Evolutionary conservation across 2,329 filamentous ascomycete species (phyloP), one percentile per base, ranked within the genome.

Genomic region (Pseudogymnoascus sp.): DNA sequence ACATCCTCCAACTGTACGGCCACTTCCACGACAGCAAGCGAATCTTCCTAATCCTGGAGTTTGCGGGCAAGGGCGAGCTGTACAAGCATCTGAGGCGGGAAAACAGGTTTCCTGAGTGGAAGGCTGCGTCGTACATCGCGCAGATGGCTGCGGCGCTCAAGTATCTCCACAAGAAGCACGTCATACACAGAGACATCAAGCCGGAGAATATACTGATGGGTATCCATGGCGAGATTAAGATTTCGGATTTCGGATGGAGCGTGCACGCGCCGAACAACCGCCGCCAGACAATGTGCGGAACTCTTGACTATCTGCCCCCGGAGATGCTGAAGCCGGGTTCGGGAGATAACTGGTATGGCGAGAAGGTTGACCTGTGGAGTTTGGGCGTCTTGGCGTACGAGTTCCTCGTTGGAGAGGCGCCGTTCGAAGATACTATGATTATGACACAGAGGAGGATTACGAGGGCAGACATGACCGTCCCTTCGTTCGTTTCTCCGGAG

Each of bases 211-310:
- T 97, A 67, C 83, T 97, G 21, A 88, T 97, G 31, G 93, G 93
- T 12, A 92, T 97, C 64, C 93, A 97, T 73, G 95, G 93, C 68
- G 95, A 99, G 80, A 93, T 99, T 79, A 99, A 99, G 77, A 93
- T 99, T 72, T 96, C 91, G 4, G 95, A 99, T 76, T 99, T 97
- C 72, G 93, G 95, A 59, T 99, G 95, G 95, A 96, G 90, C 74
- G 95, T 97, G 3, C 95, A 99, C 76, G 95, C 95, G 4, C 95
- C 95, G 28, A 97, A 96, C 76, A 96, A 93, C 78, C 82, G 95
- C 69, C 84, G 95, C 65, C 89, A 93, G 72, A 99, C 95, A 62
- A 93, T 97, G 86, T 99, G 95, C 75, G 95, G 95, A 66, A 99
- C 95, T 16, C 85, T 97, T 43, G 95, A 99, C 77, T 99, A 99